Percentiles rank a stretch among this genome's conserved stretches.
phyloP scores from a whole-genome alignment of 352 stramenopile species.

The Plasmopara viticola region DNA sequence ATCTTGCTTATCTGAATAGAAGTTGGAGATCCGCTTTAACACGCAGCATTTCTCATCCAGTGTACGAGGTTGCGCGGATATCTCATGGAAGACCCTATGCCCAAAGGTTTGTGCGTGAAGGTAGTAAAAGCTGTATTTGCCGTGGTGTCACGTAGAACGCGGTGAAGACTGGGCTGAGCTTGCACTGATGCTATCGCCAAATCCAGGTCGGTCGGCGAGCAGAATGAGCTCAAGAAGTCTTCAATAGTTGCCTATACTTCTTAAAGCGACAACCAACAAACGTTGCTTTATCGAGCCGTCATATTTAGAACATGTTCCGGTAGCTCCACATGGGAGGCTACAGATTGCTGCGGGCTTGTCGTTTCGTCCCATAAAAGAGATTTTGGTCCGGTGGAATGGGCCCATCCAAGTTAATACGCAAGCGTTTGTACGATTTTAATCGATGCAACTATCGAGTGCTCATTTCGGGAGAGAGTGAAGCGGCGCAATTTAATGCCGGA shows the following conservation, averaged over 20 bases:
- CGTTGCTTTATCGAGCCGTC: background rate
- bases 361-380: background rate
- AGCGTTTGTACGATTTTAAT: background rate
- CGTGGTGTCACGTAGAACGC: background rate
- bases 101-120: background rate
- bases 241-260: background rate
- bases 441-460: background rate
- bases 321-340: background rate
- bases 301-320: background rate
- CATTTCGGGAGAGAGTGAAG: background rate
- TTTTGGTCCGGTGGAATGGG: background rate
- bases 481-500: background rate
- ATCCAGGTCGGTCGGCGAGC: background rate
- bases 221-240: background rate
- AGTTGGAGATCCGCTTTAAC: background rate
- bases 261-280: background rate
- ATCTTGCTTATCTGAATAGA: slow-evolving; percentile 16
- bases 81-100: background rate
- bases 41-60: background rate
- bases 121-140: background rate
- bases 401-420: background rate
- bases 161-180: slow-evolving; percentile 1
- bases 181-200: background rate
- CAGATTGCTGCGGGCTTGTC: background rate
- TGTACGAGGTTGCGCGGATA: background rate